Conservation (phyloP, 306 rosid species). For the Argentina anserina region DNA sequence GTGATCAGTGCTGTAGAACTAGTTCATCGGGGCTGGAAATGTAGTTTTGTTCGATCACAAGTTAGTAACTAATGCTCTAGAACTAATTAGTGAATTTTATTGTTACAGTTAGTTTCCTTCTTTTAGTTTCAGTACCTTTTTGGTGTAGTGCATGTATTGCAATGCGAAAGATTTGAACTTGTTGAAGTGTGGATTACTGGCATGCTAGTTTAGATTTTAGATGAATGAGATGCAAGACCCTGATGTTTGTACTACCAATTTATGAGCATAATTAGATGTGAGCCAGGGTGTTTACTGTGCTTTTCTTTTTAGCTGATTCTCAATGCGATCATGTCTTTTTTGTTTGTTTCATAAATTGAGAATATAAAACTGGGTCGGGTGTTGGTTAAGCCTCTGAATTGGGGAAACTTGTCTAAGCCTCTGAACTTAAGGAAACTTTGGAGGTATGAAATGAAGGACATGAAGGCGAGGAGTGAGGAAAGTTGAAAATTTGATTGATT, state of each 20-base stretch:
- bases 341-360: background rate
- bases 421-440: too few relatives aligned
- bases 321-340: background rate
- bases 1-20: background rate
- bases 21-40: background rate
- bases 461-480: background rate
- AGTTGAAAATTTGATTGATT: background rate
- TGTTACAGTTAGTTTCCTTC: background rate
- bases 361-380: background rate
- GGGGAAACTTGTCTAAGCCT: too few relatives aligned
- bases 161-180: too few relatives aligned
- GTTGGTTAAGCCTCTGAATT: background rate
- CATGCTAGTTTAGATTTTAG: background rate
- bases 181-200: too few relatives aligned
- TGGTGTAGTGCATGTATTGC: too few relatives aligned
- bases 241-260: background rate
- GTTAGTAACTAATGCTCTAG: background rate
- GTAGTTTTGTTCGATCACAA: background rate
- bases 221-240: background rate
- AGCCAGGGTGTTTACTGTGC: background rate
- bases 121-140: background rate
- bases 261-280: background rate
- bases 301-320: background rate
- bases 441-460: background rate
- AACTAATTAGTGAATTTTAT: background rate